Base-by-base conservation (phyloP, 495 filamentous ascomycete genomes). In the Aspergillus incahuasiensis region DNA sequence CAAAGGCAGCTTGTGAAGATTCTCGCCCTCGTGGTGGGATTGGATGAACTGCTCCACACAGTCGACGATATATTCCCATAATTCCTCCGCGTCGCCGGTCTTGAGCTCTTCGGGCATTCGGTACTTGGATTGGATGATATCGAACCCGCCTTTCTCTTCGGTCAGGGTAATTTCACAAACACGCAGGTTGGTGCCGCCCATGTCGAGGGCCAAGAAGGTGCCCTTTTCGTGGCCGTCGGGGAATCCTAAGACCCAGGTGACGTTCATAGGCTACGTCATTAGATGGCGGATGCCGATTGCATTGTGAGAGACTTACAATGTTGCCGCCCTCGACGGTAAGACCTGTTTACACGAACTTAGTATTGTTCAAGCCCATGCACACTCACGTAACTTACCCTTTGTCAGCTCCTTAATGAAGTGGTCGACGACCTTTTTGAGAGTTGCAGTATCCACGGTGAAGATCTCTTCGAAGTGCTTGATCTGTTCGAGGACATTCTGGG, bases 81-180 rank as follows among this genome's bases (percentile, higher is more conserved):
- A 82, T 71, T 97, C 91, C 39, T 96, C 92, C 6, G 87, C 83
- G 30, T 86, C 85, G 60, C 94, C 95, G 6, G 86, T 89, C 77
- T 91, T 95, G 50, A 98, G 80, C 74, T 96, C 94, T 69, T 96
- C 91, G 20, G 94, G 94, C 83, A 98, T 90, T 43, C 88, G 84
- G 71, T 98, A 98, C 72, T 98, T 98, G 59, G 92, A 97, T 76
- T 98, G 94, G 61, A 92, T 95, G 65, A 98, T 98, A 66, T 98
- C 94, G 74, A 97, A 98, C 68, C 92, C 90, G 44, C 94, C 95
- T 77, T 90, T 89, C 71, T 90, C 83, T 52, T 96, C 84, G 20
- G 89, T 90, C 66, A 98, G 75, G 58, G 85, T 89, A 67, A 98
- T 92, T 70, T 98, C 90, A 76, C 94, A 98, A 63, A 98, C 95